Evolutionary conservation across 164 flowering plant species (phyloP), one percentile per base, ranked within the genome.

Genomic region (Protea cynaroides): DNA sequence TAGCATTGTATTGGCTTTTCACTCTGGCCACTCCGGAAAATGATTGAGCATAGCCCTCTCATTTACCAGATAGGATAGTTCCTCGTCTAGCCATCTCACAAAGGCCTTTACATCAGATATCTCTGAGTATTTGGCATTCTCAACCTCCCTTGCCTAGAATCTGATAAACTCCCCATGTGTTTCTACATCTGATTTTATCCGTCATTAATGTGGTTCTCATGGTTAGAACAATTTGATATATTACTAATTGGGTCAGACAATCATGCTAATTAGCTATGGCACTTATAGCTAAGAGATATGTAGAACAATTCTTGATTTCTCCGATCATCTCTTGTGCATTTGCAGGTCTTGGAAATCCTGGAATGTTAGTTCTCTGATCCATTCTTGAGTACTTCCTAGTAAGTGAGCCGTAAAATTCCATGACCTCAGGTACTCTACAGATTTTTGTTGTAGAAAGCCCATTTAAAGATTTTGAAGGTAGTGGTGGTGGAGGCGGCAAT

Each of bases 1-100:
- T 3, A 90, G 67, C 70, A 90, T 69, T 8, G 96, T 79, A 66
- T 90, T 92, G 13, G 90, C 88, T 71, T 90, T 90, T 55, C 78
- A 47, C 69, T 90, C 96, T 8, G 96, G 96, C 96, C 96, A 90
- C 18, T 78, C 78, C 1, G 85, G 84, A 47, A 90, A 90, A 68
- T 87, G 88, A 75, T 84, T 87, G 61, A 87, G 72, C n/a, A 89
- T 93, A 14, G 96, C 92, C 74, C 96, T 79, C 71, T 89, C 96
- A 57, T 89, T 91, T 1, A 86, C 87, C 59, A 89, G 74, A 51
- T 79, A 71, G 5, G 96, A 82, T 25, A 89, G 67, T 58, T 89
- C 86, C 24, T 68, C 76, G 40, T 87, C 93, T 8, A 89, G 73
- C 93, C 93, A 86, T 63, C 80, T 87, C n/a, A 87, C 86, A 56